These are phyloP conservation scores for Aspergillus ruber DNA, from an alignment of 2,329 filamentous ascomycete genomes.

Conservation along the genomic window DNA sequence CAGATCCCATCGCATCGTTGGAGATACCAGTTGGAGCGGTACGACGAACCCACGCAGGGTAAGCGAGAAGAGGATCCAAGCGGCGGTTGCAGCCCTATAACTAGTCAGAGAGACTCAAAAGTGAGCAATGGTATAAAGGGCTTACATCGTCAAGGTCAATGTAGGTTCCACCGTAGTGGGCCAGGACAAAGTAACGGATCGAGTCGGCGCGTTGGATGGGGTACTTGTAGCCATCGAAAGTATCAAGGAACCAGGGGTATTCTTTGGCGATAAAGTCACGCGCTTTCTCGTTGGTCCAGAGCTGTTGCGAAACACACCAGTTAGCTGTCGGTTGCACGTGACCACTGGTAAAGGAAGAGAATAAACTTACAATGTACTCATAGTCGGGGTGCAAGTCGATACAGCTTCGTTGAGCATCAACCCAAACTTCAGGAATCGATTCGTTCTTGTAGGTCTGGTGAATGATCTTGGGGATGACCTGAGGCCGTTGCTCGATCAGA, in stretches of 20 bases:
- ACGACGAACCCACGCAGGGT: constrained; percentile 63
- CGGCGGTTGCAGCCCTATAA: constrained; percentile 59
- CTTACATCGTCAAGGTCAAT: constrained; percentile 68
- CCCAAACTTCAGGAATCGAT: constrained; percentile 61
- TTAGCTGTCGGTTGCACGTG: constrained; percentile 10
- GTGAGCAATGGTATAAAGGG: constrained; percentile 1
- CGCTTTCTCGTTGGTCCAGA: constrained; percentile 68
- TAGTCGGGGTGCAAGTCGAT: constrained; percentile 62
- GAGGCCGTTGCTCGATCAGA: constrained; percentile 49
- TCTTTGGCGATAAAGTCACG: constrained; percentile 65
- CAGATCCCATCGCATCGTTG: constrained; percentile 72
- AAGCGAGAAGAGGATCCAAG: constrained; percentile 61
- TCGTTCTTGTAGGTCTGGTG: constrained; percentile 71
- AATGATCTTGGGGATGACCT: constrained; percentile 68
- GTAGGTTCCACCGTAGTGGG: constrained; percentile 73
- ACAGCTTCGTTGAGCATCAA: constrained; percentile 59
- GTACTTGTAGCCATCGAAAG: constrained; percentile 67
- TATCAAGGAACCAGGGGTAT: constrained; percentile 71
- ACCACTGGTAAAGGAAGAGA: not conserved
- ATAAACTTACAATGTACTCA: constrained; percentile 60
- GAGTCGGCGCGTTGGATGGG: constrained; percentile 72
- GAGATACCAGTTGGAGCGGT: constrained; percentile 72
- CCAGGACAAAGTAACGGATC: constrained; percentile 72
- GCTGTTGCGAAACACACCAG: constrained; percentile 37
- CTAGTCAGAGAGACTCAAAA: not conserved